A percentile compares a stretch with the other conserved stretches of the same genome.
phyloP scores from a whole-genome alignment of 2,329 filamentous ascomycete species.

The Fusarium kyushuense region DNA sequence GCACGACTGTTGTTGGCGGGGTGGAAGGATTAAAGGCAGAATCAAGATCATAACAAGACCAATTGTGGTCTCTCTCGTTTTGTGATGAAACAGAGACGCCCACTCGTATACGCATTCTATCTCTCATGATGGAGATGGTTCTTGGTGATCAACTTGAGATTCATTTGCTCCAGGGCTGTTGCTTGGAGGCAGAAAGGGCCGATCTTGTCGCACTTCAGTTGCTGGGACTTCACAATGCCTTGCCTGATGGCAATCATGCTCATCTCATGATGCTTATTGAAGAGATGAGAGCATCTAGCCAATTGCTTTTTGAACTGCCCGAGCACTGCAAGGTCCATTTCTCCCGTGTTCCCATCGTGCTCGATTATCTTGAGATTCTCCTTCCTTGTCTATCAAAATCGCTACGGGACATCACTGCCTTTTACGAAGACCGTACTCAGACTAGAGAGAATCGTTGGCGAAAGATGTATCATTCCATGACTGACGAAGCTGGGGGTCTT shows the following conservation, averaged over 20 bases:
- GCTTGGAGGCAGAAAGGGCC: slow-evolving; percentile 65
- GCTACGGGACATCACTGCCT: slow-evolving; percentile 64
- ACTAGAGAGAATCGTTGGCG: slow-evolving; percentile 66
- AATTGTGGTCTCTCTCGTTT: slow-evolving; percentile 19
- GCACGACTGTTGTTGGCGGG: slow-evolving; percentile 9
- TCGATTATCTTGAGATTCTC: slow-evolving; percentile 67
- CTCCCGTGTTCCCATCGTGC: slow-evolving; percentile 62
- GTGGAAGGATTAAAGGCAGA: not conserved
- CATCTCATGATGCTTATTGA: slow-evolving; percentile 62
- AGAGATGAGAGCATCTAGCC: slow-evolving; percentile 59
- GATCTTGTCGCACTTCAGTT: slow-evolving; percentile 62
- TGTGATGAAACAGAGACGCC: slow-evolving; percentile 40
- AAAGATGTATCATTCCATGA: slow-evolving; percentile 69
- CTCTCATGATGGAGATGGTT: slow-evolving; percentile 50
- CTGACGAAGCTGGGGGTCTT: slow-evolving; percentile 64
- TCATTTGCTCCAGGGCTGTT: slow-evolving; percentile 65
- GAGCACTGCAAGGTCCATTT: slow-evolving; percentile 66
- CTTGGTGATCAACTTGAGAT: slow-evolving; percentile 48
- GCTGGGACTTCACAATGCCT: slow-evolving; percentile 60
- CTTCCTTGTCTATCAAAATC: slow-evolving; percentile 67
- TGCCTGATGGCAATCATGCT: slow-evolving; percentile 60
- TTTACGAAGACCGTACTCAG: slow-evolving; percentile 63
- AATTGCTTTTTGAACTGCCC: slow-evolving; percentile 65
- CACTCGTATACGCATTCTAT: slow-evolving; percentile 21
- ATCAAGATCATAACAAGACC: slow-evolving; percentile 10